These are phyloP conservation scores for Prunus persica DNA, from an alignment of 306 rosid species.

Conservation along the genomic window DNA sequence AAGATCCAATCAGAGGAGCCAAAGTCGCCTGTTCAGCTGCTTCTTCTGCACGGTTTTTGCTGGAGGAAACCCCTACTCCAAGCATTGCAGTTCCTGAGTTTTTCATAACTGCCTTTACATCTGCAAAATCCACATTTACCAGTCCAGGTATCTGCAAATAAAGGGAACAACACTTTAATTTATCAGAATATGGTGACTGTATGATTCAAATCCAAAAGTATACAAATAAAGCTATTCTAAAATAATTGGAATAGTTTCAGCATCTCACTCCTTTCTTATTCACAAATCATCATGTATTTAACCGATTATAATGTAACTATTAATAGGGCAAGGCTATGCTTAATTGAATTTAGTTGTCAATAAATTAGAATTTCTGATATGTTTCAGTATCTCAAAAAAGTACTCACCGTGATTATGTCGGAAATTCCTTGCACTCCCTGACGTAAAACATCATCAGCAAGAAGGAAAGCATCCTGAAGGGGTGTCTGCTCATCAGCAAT, in stretches of 20 bases:
- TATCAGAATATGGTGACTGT: background rate
- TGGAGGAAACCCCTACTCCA: conserved; percentile 95
- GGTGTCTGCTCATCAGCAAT: conserved; percentile 92
- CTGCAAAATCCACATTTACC: conserved; percentile 99
- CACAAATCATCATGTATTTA: background rate
- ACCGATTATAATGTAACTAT: background rate
- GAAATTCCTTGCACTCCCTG: conserved; percentile 99
- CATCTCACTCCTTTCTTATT: background rate
- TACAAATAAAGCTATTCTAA: background rate
- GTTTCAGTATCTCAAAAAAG: conserved; percentile 11
- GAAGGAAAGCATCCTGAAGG: conserved; percentile 87
- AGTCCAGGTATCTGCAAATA: conserved; percentile 88
- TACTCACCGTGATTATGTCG: conserved; percentile 84
- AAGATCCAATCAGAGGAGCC: conserved; percentile 96
- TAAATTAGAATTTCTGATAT: background rate
- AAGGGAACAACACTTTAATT: conserved; percentile 16
- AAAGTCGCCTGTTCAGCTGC: conserved; percentile 98
- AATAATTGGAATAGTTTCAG: background rate
- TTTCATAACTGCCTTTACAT: conserved; percentile 97
- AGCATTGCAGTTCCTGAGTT: conserved; percentile 99
- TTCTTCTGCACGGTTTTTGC: conserved; percentile 98
- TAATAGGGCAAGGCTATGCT: background rate
- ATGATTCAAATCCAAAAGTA: background rate
- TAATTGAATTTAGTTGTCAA: background rate
- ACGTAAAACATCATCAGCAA: conserved; percentile 93